Percentiles rank a stretch among this genome's conserved stretches.
Conservation (phyloP, 23 red algal genomes). For the Pyropia yezoensis region DNA sequence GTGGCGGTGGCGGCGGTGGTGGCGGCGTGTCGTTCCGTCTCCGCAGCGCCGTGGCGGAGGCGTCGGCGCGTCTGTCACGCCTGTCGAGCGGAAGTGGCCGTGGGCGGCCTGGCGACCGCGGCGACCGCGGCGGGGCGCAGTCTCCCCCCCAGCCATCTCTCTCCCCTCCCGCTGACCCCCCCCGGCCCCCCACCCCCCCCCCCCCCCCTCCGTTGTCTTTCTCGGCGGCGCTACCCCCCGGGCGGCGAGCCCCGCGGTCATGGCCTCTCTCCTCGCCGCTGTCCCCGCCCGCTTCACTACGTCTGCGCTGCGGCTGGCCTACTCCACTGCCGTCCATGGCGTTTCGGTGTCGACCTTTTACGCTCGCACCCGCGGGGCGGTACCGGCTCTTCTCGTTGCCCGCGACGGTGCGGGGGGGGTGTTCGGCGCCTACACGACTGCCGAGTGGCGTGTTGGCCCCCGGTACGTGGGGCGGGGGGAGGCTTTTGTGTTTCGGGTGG, state of each 20-base stretch:
- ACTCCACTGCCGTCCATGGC: slow-evolving; percentile 68
- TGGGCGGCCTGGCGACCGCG: too few species aligned
- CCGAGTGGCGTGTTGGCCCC: slow-evolving; percentile 27
- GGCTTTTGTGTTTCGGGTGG: slow-evolving; percentile 53
- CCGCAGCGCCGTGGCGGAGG: too few species aligned
- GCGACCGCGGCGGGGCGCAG: too few species aligned
- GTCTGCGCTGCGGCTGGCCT: slow-evolving; percentile 48
- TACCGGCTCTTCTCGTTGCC: slow-evolving; percentile 42
- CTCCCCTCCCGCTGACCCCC: too few species aligned
- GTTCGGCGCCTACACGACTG: slow-evolving; percentile 55
- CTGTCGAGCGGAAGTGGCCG: too few species aligned
- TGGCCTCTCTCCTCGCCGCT: slow-evolving; percentile 12
- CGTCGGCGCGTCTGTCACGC: too few species aligned
- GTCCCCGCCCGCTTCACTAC: slow-evolving; percentile 43
- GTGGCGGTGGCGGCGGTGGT: too few species aligned
- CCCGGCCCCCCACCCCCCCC: too few species aligned
- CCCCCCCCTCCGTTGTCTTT: too few species aligned
- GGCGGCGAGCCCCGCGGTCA: not conserved
- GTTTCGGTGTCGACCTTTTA: slow-evolving; percentile 65
- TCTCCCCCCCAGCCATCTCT: too few species aligned
- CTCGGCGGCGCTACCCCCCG: too few species aligned
- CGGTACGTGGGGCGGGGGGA: slow-evolving; percentile 67
- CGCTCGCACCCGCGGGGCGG: slow-evolving; percentile 19
- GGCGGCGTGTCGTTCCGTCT: too few species aligned
- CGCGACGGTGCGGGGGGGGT: slow-evolving; percentile 39